These are phyloP conservation scores for Pseudofabraea citricarpa DNA, from an alignment of 2,329 filamentous ascomycete genomes.

Conservation along the genomic window DNA sequence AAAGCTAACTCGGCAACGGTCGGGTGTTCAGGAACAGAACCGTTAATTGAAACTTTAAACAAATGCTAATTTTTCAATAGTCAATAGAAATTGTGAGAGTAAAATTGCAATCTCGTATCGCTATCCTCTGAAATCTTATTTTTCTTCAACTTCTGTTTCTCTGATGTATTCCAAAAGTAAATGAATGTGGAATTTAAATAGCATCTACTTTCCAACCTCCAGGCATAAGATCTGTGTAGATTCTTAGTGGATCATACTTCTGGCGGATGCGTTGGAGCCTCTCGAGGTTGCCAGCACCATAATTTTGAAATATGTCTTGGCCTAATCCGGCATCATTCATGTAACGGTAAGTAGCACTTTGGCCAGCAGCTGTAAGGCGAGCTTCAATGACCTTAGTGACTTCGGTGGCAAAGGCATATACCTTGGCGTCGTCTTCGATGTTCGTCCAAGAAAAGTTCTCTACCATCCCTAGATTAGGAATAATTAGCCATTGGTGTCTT, in stretches of 20 bases:
- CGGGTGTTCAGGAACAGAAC: too few relatives aligned
- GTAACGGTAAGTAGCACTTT: conserved; percentile 7
- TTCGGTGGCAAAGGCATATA: conserved; percentile 5
- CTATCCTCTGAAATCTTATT: too few relatives aligned
- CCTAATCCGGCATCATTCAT: conserved; percentile 13
- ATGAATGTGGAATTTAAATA: too few relatives aligned
- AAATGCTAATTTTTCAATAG: too few relatives aligned
- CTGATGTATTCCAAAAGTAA: too few relatives aligned
- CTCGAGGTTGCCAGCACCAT: conserved; percentile 28
- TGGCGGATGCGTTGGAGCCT: conserved; percentile 27
- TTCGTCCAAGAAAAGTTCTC: conserved; percentile 13
- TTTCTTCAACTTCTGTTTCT: too few relatives aligned
- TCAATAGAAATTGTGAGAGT: too few relatives aligned
- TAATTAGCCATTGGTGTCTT: neutral
- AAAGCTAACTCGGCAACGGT: too few relatives aligned
- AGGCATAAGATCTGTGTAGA: conserved; percentile 22
- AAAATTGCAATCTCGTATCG: too few relatives aligned
- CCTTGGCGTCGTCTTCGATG: conserved; percentile 9
- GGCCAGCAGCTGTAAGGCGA: conserved; percentile 8
- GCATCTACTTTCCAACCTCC: conserved; percentile 15
- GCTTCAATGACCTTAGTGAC: conserved; percentile 8
- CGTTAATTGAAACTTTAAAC: too few relatives aligned
- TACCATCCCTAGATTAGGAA: conserved; percentile 10
- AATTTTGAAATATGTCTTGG: conserved; percentile 22
- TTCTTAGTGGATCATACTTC: conserved; percentile 28